Base-by-base conservation (phyloP, 108 stramenopile genomes). In the Fragilaria radians region DNA sequence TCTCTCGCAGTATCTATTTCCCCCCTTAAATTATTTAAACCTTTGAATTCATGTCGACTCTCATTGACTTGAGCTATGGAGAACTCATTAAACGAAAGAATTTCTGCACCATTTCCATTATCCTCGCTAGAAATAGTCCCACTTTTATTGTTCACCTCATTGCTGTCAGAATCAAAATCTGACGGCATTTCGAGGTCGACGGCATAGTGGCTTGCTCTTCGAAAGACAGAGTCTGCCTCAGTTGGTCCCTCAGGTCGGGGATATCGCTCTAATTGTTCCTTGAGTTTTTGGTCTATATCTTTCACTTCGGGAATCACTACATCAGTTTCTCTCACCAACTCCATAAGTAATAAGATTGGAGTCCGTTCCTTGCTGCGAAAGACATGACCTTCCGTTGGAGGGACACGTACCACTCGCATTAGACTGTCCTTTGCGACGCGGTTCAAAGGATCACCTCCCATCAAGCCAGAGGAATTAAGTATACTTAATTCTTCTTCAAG, bases 281-380 rank as follows among this genome's bases (percentile, higher is more conserved):
- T n/a, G n/a, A n/a, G n/a, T n/a, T n/a, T n/a, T n/a, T n/a, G n/a
- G n/a, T n/a, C n/a, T n/a, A n/a, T n/a, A n/a, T n/a, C n/a, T n/a
- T n/a, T n/a, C n/a, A n/a, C n/a, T n/a, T n/a, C n/a, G n/a, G n/a
- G n/a, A n/a, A n/a, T n/a, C n/a, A n/a, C n/a, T n/a, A n/a, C n/a
- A n/a, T n/a, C 66, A 21, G 52, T 68, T 42, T 79, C 82, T 36
- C 60, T 72, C 27, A 82, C 25, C 4, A 82, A 50, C 61, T 93
- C 92, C 31, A 82, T 68, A 17, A 89, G 62, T 17, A 93, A 52
- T 21, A 93, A 70, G 0, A 93, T 85, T 5, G 92, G 92, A 28
- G 92, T 93, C 19, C 92, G 71, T 61, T 85, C 92, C 46, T 93
- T 93, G 60, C 88, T 89, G 53, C 92, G 75, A 66, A 93, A 93